phyloP scores from a whole-genome alignment of 768 basidiomycete species.

The Lyophyllum shimeji region DNA sequence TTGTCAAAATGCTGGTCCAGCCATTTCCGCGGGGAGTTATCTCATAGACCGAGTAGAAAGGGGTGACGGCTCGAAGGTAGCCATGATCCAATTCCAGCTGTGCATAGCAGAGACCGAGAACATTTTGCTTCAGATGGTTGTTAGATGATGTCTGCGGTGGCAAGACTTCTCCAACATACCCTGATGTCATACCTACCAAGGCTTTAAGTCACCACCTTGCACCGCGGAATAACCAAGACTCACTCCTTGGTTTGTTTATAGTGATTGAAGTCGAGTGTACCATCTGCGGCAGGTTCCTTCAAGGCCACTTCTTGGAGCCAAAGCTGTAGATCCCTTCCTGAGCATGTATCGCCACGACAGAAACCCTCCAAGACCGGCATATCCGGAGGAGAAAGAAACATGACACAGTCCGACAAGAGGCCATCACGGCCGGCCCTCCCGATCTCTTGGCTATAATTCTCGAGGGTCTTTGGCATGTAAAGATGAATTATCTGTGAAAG shows the following conservation, averaged over 20 bases:
- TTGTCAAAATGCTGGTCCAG: conserved; percentile 27
- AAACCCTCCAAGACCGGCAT: conserved; percentile 49
- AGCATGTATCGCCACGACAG: conserved; percentile 46
- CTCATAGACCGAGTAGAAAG: conserved; percentile 43
- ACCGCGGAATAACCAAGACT: conserved; percentile 11
- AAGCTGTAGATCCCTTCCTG: conserved; percentile 33
- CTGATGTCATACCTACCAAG: conserved; percentile 13
- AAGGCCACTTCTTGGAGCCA: conserved; percentile 40
- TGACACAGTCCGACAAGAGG: conserved; percentile 36
- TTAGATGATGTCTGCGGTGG: neutral
- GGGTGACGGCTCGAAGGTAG: conserved; percentile 44
- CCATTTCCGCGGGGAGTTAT: conserved; percentile 28
- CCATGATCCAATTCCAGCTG: conserved; percentile 46
- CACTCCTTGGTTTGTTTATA: conserved; percentile 40
- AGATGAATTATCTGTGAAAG: conserved; percentile 7
- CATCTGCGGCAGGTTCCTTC: conserved; percentile 33
- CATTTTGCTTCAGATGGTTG: conserved; percentile 24
- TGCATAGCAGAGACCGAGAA: conserved; percentile 44
- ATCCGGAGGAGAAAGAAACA: conserved; percentile 43
- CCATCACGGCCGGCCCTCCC: conserved; percentile 19
- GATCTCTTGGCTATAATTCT: conserved; percentile 16
- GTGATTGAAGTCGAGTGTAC: conserved; percentile 38
- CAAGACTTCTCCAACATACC: neutral
- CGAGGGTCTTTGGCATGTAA: conserved; percentile 14
- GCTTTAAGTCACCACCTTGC: neutral